Evolutionary conservation across 345 rosid genomes (phyloP), one percentile per base, ranked within the genome.

Genomic region (Salix arbutifolia): DNA sequence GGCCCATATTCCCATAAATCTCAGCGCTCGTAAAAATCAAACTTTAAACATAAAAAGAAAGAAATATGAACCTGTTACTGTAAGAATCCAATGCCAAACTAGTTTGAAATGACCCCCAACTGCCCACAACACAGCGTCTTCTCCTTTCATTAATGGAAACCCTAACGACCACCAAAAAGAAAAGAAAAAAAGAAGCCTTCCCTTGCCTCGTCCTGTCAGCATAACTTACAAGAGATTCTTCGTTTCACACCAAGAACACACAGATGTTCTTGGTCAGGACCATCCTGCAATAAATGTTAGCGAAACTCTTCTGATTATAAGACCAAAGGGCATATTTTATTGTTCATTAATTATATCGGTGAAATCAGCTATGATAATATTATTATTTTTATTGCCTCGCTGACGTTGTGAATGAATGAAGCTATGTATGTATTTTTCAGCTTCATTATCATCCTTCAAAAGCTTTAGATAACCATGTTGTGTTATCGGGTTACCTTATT

Each of bases 51-150:
- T 68, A 1, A 17, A 33, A 75, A 14, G 26, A 33, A 33, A 73
- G 12, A 60, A 40, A 28, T 35, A 73, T 40, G n/a, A 10, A 38
- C 3, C 0, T 38, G 12, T 8, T 8, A 8, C 23, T 21, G 42
- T 69, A n/a, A 80, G 89, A 82, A 88, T 88, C 88, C 86, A 76
- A 84, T 85, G 85, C 76, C 68, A 72, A 48, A 65, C 33, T 50
- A 35, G 58, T 68, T 75, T 76, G 89, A 83, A 74, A 69, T 62
- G 86, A 85, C 83, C 53, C 70, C 69, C 78, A 78, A 74, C 85
- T 70, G 86, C 83, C 80, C 58, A 61, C 7, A 44, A 30, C 37
- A 74, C 16, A 61, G 70, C 56, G 61, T 33, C 52, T 73, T 26
- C 58, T 40, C 74, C 60, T 67, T 67, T 50, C 76, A 71, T 76